Percentiles rank a stretch among this genome's conserved stretches.
phyloP scores from a whole-genome alignment of 257 asterid species.

The Solanum tarijense region DNA sequence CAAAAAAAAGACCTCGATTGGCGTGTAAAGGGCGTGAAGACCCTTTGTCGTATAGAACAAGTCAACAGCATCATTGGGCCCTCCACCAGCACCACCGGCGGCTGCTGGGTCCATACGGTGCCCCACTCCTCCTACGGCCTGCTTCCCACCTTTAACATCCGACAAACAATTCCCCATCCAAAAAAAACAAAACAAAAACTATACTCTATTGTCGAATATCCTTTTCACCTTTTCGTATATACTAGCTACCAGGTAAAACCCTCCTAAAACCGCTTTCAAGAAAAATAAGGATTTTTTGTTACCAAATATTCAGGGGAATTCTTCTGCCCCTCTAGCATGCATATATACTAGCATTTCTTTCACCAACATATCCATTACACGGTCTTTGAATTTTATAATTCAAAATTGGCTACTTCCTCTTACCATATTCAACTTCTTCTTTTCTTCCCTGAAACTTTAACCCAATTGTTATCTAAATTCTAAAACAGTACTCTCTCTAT shows the following conservation, averaged over 20 bases:
- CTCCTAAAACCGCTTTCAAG: neutral
- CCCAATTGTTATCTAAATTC: no score
- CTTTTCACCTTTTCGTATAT: neutral
- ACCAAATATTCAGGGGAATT: neutral
- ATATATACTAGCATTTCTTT: neutral
- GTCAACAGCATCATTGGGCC: conserved; percentile 57
- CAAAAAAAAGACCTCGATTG: conserved; percentile 29
- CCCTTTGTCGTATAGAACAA: conserved; percentile 43
- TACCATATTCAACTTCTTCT: neutral
- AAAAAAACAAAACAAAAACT: neutral
- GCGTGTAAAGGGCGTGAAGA: conserved; percentile 34
- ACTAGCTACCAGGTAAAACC: neutral
- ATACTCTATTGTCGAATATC: neutral
- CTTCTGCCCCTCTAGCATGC: neutral
- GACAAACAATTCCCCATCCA: conserved; percentile 53
- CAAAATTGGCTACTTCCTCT: neutral
- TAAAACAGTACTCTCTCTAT: no score
- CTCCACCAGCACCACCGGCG: neutral
- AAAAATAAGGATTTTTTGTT: neutral
- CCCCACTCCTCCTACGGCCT: conserved; percentile 36
- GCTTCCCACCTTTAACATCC: conserved; percentile 67
- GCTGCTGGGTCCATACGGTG: conserved; percentile 10
- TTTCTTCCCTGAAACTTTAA: neutral
- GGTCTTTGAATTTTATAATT: neutral
- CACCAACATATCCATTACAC: neutral